Conservation (phyloP, 2,329 filamentous ascomycete genomes). For the Aspergillus pseudoglaucus region DNA sequence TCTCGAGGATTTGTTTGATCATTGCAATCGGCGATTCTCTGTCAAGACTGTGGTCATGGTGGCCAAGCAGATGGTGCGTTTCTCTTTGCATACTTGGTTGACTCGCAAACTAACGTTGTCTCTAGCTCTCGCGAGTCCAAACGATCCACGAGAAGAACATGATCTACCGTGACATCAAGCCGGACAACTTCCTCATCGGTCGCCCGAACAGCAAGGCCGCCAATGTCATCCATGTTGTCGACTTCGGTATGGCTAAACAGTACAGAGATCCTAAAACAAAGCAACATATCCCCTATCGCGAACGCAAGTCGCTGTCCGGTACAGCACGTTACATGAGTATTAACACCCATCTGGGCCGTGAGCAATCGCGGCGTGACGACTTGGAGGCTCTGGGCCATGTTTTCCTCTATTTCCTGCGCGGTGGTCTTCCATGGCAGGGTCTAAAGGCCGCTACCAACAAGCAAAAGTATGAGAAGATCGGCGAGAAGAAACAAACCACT, state of each 20-base stretch:
- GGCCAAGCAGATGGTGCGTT: conserved; percentile 87
- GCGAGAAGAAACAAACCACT: conserved; percentile 99
- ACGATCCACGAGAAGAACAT: conserved; percentile 98
- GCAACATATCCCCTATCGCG: conserved; percentile 95
- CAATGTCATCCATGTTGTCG: conserved; percentile 96
- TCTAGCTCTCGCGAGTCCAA: conserved; percentile 77
- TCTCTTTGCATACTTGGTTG: not conserved
- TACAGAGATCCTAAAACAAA: conserved; percentile 98
- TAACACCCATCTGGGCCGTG: conserved; percentile 94
- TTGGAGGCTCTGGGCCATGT: conserved; percentile 74
- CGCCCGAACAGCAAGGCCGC: conserved; percentile 86
- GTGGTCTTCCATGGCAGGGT: conserved; percentile 62
- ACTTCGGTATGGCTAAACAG: conserved; percentile 99
- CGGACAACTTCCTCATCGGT: conserved; percentile 97
- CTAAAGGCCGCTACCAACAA: conserved; percentile 67
- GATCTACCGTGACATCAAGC: conserved; percentile 98
- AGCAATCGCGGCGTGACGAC: conserved; percentile 93
- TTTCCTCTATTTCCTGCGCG: conserved; percentile 63
- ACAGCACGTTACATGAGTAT: conserved; percentile 99
- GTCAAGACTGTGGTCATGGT: conserved; percentile 99
- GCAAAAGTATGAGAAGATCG: conserved; percentile 99
- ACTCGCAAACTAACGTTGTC: too few species aligned
- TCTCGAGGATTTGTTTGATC: conserved; percentile 93
- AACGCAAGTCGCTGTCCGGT: conserved; percentile 92
- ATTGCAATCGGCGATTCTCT: conserved; percentile 89